Percentiles rank a stretch among this genome's conserved stretches.
phyloP scores from a whole-genome alignment of 768 basidiomycete species.

The Mycena amicta region DNA sequence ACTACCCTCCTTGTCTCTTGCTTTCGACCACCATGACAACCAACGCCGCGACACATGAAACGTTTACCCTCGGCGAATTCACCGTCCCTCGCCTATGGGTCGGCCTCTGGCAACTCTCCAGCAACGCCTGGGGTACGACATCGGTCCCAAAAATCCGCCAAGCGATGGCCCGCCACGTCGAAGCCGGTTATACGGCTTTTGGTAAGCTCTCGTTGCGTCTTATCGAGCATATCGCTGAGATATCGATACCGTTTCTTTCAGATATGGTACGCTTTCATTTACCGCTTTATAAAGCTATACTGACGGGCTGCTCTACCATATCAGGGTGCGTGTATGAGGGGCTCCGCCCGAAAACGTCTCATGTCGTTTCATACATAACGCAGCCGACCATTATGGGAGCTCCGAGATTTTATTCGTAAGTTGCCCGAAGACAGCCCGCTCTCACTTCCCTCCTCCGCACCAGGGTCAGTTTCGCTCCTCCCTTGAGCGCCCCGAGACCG shows the following conservation, averaged over 20 bases:
- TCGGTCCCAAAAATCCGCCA: conserved; percentile 16
- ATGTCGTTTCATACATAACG: conserved; percentile 1
- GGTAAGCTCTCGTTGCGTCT: conserved; percentile 1
- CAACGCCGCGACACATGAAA: conserved; percentile 17
- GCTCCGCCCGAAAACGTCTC: background rate
- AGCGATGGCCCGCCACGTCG: conserved; percentile 13
- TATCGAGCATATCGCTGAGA: background rate
- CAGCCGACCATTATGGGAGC: conserved; percentile 87
- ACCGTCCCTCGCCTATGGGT: conserved; percentile 16
- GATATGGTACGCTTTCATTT: conserved; percentile 12
- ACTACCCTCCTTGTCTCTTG: background rate
- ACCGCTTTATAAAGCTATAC: background rate
- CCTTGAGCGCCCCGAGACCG: conserved; percentile 39
- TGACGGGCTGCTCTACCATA: background rate
- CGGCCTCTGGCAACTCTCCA: conserved; percentile 22
- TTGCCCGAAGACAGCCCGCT: conserved; percentile 19
- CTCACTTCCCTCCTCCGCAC: background rate
- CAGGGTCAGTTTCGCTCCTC: conserved; percentile 72
- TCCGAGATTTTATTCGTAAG: conserved; percentile 81
- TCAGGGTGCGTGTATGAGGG: too few relatives aligned
- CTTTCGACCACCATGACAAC: background rate
- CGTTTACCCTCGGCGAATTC: conserved; percentile 18
- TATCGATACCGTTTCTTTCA: too few relatives aligned
- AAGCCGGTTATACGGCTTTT: conserved; percentile 6
- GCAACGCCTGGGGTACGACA: conserved; percentile 21